phyloP scores from a whole-genome alignment of 179 eudicot species.

The Gypsophila paniculata region DNA sequence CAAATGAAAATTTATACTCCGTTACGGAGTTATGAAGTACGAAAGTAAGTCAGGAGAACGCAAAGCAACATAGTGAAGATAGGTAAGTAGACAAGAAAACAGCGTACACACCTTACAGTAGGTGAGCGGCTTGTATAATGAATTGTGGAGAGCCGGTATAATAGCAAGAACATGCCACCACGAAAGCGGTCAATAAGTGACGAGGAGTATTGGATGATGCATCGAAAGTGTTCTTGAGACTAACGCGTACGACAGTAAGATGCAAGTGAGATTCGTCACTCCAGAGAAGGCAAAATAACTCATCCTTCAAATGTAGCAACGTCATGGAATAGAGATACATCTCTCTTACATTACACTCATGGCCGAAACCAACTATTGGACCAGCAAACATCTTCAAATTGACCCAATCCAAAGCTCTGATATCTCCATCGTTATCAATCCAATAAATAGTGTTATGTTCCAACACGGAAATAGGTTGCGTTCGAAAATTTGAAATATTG shows the following conservation, averaged over 20 bases:
- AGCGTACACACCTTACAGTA: too few relatives aligned
- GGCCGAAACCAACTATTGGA: background rate
- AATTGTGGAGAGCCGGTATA: background rate
- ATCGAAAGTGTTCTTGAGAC: background rate
- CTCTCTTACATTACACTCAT: background rate
- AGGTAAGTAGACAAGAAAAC: background rate
- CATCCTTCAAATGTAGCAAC: background rate
- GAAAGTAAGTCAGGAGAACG: too few relatives aligned
- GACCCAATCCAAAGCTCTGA: background rate
- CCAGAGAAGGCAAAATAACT: background rate
- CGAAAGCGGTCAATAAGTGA: background rate
- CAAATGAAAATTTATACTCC: too few relatives aligned
- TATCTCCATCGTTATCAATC: background rate
- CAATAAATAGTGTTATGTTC: background rate
- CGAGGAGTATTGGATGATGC: background rate
- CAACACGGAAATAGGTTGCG: background rate
- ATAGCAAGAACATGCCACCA: constrained; percentile 8
- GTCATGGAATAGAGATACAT: too few relatives aligned
- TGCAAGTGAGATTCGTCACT: background rate
- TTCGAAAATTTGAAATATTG: background rate
- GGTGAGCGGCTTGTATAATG: background rate
- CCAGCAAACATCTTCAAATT: background rate
- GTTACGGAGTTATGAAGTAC: too few relatives aligned
- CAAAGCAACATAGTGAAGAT: too few relatives aligned
- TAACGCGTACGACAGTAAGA: background rate